phyloP scores from a whole-genome alignment of 345 rosid genomes.

The Lepidium sativum region DNA sequence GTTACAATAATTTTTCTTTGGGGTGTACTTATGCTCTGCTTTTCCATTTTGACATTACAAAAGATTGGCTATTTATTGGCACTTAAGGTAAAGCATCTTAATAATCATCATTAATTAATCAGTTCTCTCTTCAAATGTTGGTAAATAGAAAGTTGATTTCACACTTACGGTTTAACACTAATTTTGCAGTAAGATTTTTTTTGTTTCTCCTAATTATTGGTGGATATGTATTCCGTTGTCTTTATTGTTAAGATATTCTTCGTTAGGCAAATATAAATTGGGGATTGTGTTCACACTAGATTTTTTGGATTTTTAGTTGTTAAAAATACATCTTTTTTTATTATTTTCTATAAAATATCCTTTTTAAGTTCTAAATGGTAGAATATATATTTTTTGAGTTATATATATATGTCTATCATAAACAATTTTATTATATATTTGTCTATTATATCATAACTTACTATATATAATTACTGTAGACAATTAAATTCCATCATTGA shows the following conservation, averaged over 20 bases:
- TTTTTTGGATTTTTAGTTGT: no score
- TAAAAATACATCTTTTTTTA: no score
- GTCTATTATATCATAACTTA: no score
- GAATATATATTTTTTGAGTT: no score
- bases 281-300: no score
- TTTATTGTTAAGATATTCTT: not conserved
- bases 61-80: slow-evolving; percentile 10
- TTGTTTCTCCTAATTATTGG: not conserved
- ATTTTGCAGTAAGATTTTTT: not conserved
- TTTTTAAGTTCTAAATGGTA: no score
- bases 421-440: no score
- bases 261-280: not conserved
- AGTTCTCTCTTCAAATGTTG: not conserved
- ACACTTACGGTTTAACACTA: not conserved
- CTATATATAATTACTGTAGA: no score
- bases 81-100: slow-evolving; percentile 18
- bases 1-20: no score
- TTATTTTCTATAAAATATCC: no score
- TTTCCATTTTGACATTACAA: slow-evolving; percentile 7
- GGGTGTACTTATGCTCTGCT: slow-evolving; percentile 1
- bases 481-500: no score
- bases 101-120: slow-evolving; percentile 15
- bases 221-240: not conserved
- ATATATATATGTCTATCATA: no score
- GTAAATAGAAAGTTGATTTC: not conserved